phyloP scores from a whole-genome alignment of 2,329 filamentous ascomycete genomes.

The Neodidymelliopsis sp. region DNA sequence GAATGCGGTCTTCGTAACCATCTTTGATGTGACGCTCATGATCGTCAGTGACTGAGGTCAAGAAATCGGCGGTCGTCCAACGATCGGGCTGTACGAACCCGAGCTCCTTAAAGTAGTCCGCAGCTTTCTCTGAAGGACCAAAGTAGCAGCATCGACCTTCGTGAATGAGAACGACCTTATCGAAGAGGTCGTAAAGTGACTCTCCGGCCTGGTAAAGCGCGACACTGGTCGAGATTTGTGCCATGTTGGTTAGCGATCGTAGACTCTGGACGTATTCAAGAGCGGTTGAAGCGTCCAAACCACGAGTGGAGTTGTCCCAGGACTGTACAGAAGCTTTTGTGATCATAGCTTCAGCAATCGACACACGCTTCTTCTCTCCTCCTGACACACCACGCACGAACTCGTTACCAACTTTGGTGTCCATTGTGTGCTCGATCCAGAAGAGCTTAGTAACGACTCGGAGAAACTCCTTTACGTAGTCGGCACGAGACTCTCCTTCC shows the following conservation, averaged over 20 bases:
- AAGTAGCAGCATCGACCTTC: constrained; percentile 63
- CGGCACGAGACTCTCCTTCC: constrained; percentile 66
- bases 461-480: constrained; percentile 69
- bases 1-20: constrained; percentile 65
- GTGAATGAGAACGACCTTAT: constrained; percentile 52
- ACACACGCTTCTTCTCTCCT: constrained; percentile 59
- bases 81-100: constrained; percentile 72
- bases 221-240: constrained; percentile 67
- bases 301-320: constrained; percentile 71
- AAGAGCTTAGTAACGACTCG: constrained; percentile 75
- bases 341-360: constrained; percentile 59
- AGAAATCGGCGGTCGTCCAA: constrained; percentile 74
- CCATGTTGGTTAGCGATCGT: constrained; percentile 69
- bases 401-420: constrained; percentile 78
- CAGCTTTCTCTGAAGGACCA: constrained; percentile 66
- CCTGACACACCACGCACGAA: constrained; percentile 69
- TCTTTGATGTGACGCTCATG: constrained; percentile 64
- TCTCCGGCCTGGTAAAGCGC: constrained; percentile 73
- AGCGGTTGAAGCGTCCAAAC: constrained; percentile 76
- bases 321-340: constrained; percentile 49
- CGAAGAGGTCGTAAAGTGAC: constrained; percentile 49
- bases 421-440: constrained; percentile 73
- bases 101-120: constrained; percentile 70
- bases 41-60: constrained; percentile 73
- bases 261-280: constrained; percentile 75